A percentile compares a stretch with the other conserved stretches of the same genome.
phyloP scores from a whole-genome alignment of 352 stramenopile genomes.

The Globisporangium emineosum region DNA sequence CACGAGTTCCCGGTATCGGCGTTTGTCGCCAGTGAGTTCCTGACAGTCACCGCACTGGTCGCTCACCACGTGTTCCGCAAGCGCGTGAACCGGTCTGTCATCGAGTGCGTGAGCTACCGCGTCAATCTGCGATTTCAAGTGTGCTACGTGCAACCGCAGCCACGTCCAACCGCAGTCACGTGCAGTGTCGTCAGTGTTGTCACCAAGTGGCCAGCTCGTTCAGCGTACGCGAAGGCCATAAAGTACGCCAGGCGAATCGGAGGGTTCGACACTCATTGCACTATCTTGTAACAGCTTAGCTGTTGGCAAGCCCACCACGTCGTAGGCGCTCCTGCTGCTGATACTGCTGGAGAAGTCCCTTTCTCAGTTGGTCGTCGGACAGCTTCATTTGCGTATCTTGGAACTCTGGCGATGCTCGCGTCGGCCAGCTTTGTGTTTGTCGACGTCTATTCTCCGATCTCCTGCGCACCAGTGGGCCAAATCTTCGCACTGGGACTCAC shows the following conservation, averaged over 20 bases:
- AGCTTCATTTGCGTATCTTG: not conserved
- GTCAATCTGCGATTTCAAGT: constrained; percentile 1
- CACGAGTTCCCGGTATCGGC: not conserved
- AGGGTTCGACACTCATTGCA: not conserved
- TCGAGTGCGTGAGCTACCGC: constrained; percentile 12
- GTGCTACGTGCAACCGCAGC: not conserved
- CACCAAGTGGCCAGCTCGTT: not conserved
- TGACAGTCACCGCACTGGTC: constrained; percentile 9
- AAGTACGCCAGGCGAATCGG: constrained; percentile 8
- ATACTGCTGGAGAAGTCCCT: not conserved
- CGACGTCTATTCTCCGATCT: not conserved
- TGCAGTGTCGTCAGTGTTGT: not conserved
- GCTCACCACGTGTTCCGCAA: not conserved
- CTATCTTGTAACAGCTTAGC: not conserved
- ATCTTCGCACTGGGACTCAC: constrained; percentile 3
- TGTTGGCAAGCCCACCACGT: not conserved
- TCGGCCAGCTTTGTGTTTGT: not conserved
- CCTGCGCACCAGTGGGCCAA: not conserved
- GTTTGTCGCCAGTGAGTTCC: constrained; percentile 12
- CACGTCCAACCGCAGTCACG: too few species aligned
- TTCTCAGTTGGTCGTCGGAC: not conserved
- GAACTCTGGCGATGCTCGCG: not conserved
- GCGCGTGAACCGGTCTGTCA: not conserved
- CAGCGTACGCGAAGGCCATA: constrained; percentile 7
- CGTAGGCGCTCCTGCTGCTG: not conserved